These are phyloP conservation scores for Kandelia obovata DNA, from an alignment of 345 rosid species.

Conservation along the genomic window DNA sequence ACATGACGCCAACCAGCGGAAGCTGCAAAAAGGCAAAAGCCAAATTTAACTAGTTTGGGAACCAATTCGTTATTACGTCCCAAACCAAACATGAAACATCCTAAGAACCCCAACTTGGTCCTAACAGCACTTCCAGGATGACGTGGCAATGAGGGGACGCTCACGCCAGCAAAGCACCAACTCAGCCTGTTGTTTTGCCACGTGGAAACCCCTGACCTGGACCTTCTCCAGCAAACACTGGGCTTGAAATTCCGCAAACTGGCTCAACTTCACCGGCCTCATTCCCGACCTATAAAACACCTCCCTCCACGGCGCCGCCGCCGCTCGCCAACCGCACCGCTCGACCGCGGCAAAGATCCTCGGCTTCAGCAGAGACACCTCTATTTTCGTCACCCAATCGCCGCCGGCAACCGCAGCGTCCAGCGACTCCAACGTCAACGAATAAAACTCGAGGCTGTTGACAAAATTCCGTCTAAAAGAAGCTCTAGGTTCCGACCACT, in stretches of 20 bases:
- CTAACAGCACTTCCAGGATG: slow-evolving; percentile 63
- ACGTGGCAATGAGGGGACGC: slow-evolving; percentile 72
- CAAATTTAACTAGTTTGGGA: too few species aligned
- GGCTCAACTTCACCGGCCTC: slow-evolving; percentile 72
- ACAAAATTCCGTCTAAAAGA: slow-evolving; percentile 76
- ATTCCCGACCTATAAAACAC: slow-evolving; percentile 64
- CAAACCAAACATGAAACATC: too few species aligned
- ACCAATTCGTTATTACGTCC: too few species aligned
- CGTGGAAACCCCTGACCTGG: slow-evolving; percentile 81
- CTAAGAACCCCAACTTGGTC: slow-evolving; percentile 13
- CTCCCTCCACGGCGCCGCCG: slow-evolving; percentile 66
- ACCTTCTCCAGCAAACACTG: slow-evolving; percentile 70
- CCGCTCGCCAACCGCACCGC: slow-evolving; percentile 41
- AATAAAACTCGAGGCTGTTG: slow-evolving; percentile 60
- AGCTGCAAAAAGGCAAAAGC: too few species aligned
- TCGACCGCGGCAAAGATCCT: slow-evolving; percentile 61
- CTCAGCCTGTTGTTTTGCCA: slow-evolving; percentile 79
- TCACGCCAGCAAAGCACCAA: slow-evolving; percentile 93
- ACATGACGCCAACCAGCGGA: too few species aligned
- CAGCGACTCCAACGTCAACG: slow-evolving; percentile 75
- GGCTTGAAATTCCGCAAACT: slow-evolving; percentile 82
- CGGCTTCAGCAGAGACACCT: slow-evolving; percentile 51
- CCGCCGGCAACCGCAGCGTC: slow-evolving; percentile 61
- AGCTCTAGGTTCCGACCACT: slow-evolving; percentile 48
- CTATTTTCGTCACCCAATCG: slow-evolving; percentile 69